Evolutionary conservation across 2,329 filamentous ascomycete genomes (phyloP), one percentile per base, ranked within the genome.

Genomic region (Penicillium occitanis): DNA sequence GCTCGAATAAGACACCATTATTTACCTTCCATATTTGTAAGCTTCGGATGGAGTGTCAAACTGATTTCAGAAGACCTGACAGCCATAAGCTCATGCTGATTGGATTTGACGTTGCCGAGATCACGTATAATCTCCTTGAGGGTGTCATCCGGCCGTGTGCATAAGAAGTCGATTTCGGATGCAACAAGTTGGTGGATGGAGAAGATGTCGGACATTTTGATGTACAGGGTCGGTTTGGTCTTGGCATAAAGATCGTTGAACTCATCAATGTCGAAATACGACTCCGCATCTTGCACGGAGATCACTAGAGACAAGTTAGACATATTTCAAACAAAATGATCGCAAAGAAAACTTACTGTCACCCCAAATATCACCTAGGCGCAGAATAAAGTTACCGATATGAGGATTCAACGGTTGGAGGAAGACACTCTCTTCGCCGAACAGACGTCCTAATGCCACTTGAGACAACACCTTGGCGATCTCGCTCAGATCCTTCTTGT

Each of bases 181-280:
- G 92, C 89, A 64, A 98, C 86, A 25, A 98, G 85, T 69, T 90
- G 92, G 79, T 99, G 96, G 67, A 99, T 94, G 59, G 94, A 91
- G 77, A 99, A 98, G 66, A 99, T 93, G 76, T 99, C 95, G 17
- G 91, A 87, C 87, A 99, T 94, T 81, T 99, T 99, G 83, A 99
- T 97, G 82, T 98, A 99, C n/a, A 99, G 84, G 0, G 94, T 98
- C 6, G 95, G 95, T 79, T 97, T 97, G 69, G 93, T 95, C 77
- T 96, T 93, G 65, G 94, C 91, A 75, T 98, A 98, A 6, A 99
- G 85, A 74, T 99, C 95, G 76, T 97, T 98, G 86, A 95, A 99
- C 77, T 98, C 95, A 75, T 99, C 95, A 76, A 99, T 97, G 77
- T 98, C 93, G 75, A 98, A 99, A 28, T 95, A 95, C 62, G 88